Base-by-base conservation (phyloP, 2,329 filamentous ascomycete genomes). In the Hymenotorrendiella dingleyae region DNA sequence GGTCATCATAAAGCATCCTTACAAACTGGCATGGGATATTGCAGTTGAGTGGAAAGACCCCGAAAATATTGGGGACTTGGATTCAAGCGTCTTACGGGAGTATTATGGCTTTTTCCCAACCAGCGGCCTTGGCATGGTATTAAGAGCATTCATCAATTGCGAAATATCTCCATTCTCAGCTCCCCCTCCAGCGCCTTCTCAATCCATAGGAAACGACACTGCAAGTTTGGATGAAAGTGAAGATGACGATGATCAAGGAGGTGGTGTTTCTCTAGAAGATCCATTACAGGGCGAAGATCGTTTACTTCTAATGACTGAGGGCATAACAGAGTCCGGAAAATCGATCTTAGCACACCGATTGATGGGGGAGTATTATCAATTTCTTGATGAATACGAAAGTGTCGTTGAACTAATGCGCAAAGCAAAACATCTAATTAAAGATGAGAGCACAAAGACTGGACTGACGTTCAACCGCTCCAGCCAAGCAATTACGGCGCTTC, bases 1-100 rank as follows among this genome's bases (percentile, higher is more conserved):
- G 86, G 91, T 98, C 47, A 86, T 95, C 46, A 93, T 98, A 61
- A 90, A 91, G 55, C 89, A 97, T 55, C 86, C 88, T 0, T 95
- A 84, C 65, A 79, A 83, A 50, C 72, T 94, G 12, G 93, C 93
- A 0, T 98, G 94, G 94, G 84, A 88, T 55, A 83, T 96, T 47
- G 76, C 85, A 22, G 72, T 98, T 45, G 87, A 97, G 59, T 97
- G 91, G 86, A 78, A 85, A 53, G 90, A 96, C 62, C 69, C 80
- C 30, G 80, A 86, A 54, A 77, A 78, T 35, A 74, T 93, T 36
- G 69, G 74, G n/a, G 78, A 87, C 20, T 84, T 88, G 70, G 90
- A 97, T 58, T 75, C 79, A 32, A 78, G 77, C 32, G 70, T 91
- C n/a, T 67, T 98, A 19, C 75, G 82, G 42, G 81, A 89, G 52